phyloP scores from a whole-genome alignment of 139 green algal genomes.

The Volvox africanus region DNA sequence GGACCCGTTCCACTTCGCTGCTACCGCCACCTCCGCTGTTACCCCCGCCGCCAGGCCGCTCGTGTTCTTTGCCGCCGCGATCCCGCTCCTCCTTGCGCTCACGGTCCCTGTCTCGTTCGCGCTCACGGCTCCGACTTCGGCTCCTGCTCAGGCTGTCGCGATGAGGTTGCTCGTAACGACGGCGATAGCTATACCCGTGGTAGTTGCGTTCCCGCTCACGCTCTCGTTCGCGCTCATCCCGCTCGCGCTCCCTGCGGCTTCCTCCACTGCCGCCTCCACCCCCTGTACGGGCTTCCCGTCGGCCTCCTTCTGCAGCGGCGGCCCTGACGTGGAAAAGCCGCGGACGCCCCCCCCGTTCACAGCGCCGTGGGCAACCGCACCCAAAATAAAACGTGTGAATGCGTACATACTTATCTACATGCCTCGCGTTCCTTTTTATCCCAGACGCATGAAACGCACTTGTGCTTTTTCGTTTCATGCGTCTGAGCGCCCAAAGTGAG shows the following conservation, averaged over 20 bases:
- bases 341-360: no score
- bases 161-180: slow-evolving; percentile 14
- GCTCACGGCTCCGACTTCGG: slow-evolving; percentile 35
- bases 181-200: slow-evolving; percentile 29
- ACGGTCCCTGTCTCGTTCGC: slow-evolving; percentile 25
- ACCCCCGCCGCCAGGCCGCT: neutral
- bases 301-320: neutral
- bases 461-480: no score
- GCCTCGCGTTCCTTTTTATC: no score
- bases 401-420: no score
- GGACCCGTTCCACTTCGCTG: neutral
- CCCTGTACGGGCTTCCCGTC: neutral
- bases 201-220: slow-evolving; percentile 29
- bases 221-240: slow-evolving; percentile 24
- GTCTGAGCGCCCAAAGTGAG: no score
- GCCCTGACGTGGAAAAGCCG: neutral
- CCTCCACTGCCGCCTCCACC: slow-evolving; percentile 1
- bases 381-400: no score
- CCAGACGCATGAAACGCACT: no score
- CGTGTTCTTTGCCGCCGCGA: no score
- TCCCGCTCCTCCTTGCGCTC: slow-evolving; percentile 14
- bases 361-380: no score
- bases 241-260: slow-evolving; percentile 40
- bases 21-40: neutral
- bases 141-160: slow-evolving; percentile 51